phyloP scores from a whole-genome alignment of 768 basidiomycete genomes.

The Lyophyllum decastes region DNA sequence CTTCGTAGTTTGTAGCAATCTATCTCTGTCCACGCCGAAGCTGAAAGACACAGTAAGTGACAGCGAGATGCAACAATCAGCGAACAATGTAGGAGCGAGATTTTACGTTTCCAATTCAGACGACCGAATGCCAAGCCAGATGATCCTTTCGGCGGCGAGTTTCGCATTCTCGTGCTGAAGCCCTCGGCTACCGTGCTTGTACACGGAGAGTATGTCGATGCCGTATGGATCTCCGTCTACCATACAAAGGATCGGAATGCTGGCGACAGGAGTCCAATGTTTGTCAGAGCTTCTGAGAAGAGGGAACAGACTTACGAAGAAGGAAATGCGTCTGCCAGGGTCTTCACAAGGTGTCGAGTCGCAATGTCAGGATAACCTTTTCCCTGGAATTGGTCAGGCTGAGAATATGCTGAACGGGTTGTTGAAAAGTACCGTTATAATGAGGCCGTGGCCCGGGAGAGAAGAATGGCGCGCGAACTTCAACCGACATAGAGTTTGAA shows the following conservation, averaged over 20 bases:
- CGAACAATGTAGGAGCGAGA: background rate
- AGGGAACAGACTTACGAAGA: constrained; percentile 43
- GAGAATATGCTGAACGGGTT: background rate
- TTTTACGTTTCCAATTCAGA: constrained; percentile 68
- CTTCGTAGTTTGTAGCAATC: constrained; percentile 66
- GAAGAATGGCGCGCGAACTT: constrained; percentile 48
- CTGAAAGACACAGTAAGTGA: constrained; percentile 32
- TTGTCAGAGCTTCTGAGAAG: background rate
- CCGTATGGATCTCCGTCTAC: constrained; percentile 95
- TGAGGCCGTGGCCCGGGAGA: constrained; percentile 65
- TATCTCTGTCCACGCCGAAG: constrained; percentile 58
- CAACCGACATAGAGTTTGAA: constrained; percentile 77
- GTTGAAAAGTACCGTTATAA: constrained; percentile 65
- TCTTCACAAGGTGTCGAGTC: constrained; percentile 81
- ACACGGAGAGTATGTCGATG: constrained; percentile 87
- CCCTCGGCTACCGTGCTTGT: constrained; percentile 74
- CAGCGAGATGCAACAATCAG: background rate
- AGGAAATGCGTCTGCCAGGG: constrained; percentile 68
- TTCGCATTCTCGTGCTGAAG: constrained; percentile 72
- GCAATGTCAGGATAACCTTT: constrained; percentile 97
- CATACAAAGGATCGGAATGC: constrained; percentile 75
- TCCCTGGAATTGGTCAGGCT: constrained; percentile 52
- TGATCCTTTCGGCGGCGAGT: constrained; percentile 66
- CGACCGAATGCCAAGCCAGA: constrained; percentile 79
- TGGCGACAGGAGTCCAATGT: constrained; percentile 28